Percentiles rank a stretch among this genome's conserved stretches.
These are phyloP conservation scores for Poa pratensis DNA, from an alignment of 176 grass and related monocot genomes.

Conservation along the genomic window DNA sequence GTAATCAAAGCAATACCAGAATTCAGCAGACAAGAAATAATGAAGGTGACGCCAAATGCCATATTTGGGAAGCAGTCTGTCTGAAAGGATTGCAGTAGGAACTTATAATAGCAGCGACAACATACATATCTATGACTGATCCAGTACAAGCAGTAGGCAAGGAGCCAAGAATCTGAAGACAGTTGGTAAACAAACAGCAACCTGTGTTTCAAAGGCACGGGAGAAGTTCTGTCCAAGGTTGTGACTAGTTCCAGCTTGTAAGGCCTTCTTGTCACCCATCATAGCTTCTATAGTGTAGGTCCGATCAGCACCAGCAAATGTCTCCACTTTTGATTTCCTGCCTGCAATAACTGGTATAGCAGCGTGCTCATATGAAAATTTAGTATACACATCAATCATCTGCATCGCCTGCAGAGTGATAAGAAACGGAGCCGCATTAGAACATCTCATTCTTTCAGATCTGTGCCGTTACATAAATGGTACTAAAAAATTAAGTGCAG, in stretches of 20 bases:
- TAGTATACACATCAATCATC: slow-evolving; percentile 97
- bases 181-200: slow-evolving; percentile 40
- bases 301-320: slow-evolving; percentile 86
- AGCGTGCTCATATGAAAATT: slow-evolving; percentile 91
- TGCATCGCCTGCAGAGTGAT: slow-evolving; percentile 76
- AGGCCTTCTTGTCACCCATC: slow-evolving; percentile 97
- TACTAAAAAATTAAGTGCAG: slow-evolving; percentile 17
- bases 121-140: slow-evolving; percentile 15
- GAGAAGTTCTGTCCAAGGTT: slow-evolving; percentile 99
- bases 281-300: slow-evolving; percentile 99
- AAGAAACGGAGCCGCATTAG: slow-evolving; percentile 21
- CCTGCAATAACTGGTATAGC: slow-evolving; percentile 95
- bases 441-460: slow-evolving; percentile 5
- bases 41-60: not conserved
- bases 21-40: slow-evolving; percentile 37
- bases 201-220: slow-evolving; percentile 93
- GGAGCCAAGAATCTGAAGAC: slow-evolving; percentile 2
- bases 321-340: slow-evolving; percentile 90
- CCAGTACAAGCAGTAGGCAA: slow-evolving; percentile 16
- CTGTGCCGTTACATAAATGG: not conserved
- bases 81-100: slow-evolving; percentile 10
- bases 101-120: slow-evolving; percentile 16
- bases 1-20: slow-evolving; percentile 25
- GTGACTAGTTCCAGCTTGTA: slow-evolving; percentile 99
- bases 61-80: not conserved